Base-by-base conservation (phyloP, 2,329 filamentous ascomycete species). In the Cordyceps fumosorosea region DNA sequence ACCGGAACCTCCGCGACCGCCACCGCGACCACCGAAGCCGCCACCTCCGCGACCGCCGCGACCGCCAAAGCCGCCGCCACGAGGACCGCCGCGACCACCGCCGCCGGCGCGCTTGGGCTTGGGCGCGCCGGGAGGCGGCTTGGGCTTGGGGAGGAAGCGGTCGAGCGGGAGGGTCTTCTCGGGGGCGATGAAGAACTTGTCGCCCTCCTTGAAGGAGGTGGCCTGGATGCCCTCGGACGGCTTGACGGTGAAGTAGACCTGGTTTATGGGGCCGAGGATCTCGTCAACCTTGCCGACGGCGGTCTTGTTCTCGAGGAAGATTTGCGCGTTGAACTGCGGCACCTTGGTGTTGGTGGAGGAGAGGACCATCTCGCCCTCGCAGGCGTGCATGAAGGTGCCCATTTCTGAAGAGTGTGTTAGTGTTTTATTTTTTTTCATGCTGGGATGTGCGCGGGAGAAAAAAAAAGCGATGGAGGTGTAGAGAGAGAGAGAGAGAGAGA, bases 281-380 rank as follows among this genome's bases (percentile, higher is more conserved):
- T 99, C 95, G 80, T 99, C 95, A 74, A 99, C 90, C 80, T 98
- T 98, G 76, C 95, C 95, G 75, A 99, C 86, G 65, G 89, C 82
- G 52, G 90, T 93, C 89, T 98, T 99, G 83, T 98, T 99, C 84
- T 98, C 93, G 71, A 98, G 89, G 81, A 95, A 99, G 77, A 99
- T 96, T 69, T 92, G 92, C 65, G 95, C 95, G 82, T 97, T 98
- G 88, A 99, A 99, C 81, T 96, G 96, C 65, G 95, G 95, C 67
- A 99, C 89, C 80, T 98, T 98, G 70, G 89, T 81, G 82, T 97
- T 98, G 78, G 89, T 89, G 69, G 90, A 96, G 78, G 92, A 88
- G 89, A 93, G 97, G 69, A 99, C 89, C 84, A 99, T 95, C 78
- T 99, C 95, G 75, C 93, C 93, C 79, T 99, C 95, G 80, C 90